Base-by-base conservation (phyloP, 208 protist genomes). In the Crithidia fasciculata region DNA sequence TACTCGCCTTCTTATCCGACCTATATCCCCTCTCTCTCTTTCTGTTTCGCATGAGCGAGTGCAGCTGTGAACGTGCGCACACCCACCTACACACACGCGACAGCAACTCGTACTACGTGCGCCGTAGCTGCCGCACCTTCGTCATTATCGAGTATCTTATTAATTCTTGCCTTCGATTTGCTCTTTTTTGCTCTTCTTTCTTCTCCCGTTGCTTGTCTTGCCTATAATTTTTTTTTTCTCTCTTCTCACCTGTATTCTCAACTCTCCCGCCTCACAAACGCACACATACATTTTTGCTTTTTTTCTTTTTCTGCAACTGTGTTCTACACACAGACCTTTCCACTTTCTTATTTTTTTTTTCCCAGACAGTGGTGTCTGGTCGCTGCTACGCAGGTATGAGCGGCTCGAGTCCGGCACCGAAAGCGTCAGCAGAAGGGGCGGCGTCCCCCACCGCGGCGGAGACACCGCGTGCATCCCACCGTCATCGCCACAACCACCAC, bases 181-280 rank as follows among this genome's bases (percentile, higher is more conserved):
- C 55, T 8, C 28, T 73, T 58, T 45, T 69, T 45, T 69, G 19
- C 10, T 81, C 15, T 12, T 47, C 53, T 57, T 61, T 55, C 50
- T 13, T 61, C 12, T 19, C 37, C 19, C 59, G 15, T 12, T 56
- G 7, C 60, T 39, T 75, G 19, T 65, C 15, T 62, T 44, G 41
- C 36, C 36, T 50, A 37, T 50, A 37, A 19, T 72, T 36, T 16
- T 43, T 16, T 16, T 60, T 65, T 53, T 50, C 12, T 16, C 39
- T 74, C 28, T 0, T 16, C 39, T 74, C 28, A 28, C 28, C 28
- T 28, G 28, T 57, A n/a, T 69, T 69, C 58, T 52, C 41, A 15
- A 39, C 60, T 55, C 47, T 54, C 49, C 16, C 41, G 16, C 18
- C 13, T 54, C 12, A 13, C 40, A 4, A 41, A 16, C 28, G 28